Evolutionary conservation across 2,329 filamentous ascomycete species (phyloP), one percentile per base, ranked within the genome.

Genomic region (Talaromyces albobiverticillius): DNA sequence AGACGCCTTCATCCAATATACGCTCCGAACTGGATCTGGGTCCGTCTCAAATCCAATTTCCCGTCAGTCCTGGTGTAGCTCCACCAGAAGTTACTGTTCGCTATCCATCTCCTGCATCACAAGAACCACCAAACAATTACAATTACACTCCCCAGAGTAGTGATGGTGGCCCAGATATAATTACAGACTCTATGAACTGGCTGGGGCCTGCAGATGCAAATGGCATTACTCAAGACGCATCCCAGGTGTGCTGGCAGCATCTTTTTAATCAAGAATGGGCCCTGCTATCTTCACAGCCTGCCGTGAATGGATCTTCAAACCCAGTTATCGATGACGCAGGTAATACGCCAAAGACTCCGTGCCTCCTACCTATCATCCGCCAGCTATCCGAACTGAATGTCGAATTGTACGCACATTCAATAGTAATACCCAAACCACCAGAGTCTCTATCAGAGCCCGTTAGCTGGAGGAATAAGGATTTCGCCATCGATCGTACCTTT

Each of bases 381-480:
- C 16, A 22, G 29, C 22, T 51, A 4, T 51, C 49, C 1, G 26
- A 51, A 32, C 40, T 51, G 4, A 51, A 45, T 7, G 29, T 51
- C 23, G 49, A 51, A 45, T 20, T 51, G 26, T 51, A 23, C 41
- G 23, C 49, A 36, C 49, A 32, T 45, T 22, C 18, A 23, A 32
- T 40, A 16, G 36, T 40, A 16, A 25, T 51, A 45, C 49, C 49
- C 16, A 51, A 51, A 23, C 49, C 49, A 22, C 49, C 49, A 20
- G 23, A 20, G n/a, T 51, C 40, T 16, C 20, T 45, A 45, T 45
- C 49, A 16, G 16, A 51, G 13, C 40, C 49, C 7, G 26, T 25
- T n/a, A 51, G 49, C 40, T 51, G 49, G 49, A 51, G 45, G 32
- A n/a, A 51, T 14, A 51, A 51, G 32, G 49, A 51, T 14, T 51